Conservation (phyloP, 2,329 filamentous ascomycete genomes). For the Xylaria sp. region DNA sequence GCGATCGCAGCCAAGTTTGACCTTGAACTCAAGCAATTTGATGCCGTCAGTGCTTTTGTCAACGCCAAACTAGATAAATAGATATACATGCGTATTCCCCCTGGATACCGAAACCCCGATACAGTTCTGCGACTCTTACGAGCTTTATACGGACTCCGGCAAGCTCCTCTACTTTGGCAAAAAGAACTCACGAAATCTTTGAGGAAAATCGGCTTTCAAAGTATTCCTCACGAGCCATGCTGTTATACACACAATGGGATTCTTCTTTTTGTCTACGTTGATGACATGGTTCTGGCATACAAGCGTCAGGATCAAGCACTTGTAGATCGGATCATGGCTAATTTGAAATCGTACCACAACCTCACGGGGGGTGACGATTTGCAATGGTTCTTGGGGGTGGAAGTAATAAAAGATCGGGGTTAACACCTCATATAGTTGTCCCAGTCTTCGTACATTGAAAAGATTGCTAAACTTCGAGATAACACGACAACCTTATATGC, state of each 20-base stretch:
- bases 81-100: neutral
- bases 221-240: neutral
- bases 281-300: neutral
- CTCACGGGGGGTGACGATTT: neutral
- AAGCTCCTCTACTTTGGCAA: neutral
- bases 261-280: neutral
- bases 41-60: neutral
- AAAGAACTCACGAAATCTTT: neutral
- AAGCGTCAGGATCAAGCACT: no score
- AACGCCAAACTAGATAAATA: neutral
- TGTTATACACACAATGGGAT: neutral
- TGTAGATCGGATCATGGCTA: no score
- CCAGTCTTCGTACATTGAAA: no score
- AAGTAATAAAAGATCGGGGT: no score
- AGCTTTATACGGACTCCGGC: neutral
- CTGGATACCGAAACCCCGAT: neutral
- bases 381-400: neutral
- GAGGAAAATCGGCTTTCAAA: neutral
- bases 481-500: no score
- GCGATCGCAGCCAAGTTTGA: neutral
- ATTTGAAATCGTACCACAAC: neutral
- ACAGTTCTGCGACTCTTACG: neutral
- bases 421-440: no score
- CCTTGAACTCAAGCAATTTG: no score
- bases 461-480: no score